Conservation (phyloP, 768 basidiomycete genomes). For the Hericium erinaceus region DNA sequence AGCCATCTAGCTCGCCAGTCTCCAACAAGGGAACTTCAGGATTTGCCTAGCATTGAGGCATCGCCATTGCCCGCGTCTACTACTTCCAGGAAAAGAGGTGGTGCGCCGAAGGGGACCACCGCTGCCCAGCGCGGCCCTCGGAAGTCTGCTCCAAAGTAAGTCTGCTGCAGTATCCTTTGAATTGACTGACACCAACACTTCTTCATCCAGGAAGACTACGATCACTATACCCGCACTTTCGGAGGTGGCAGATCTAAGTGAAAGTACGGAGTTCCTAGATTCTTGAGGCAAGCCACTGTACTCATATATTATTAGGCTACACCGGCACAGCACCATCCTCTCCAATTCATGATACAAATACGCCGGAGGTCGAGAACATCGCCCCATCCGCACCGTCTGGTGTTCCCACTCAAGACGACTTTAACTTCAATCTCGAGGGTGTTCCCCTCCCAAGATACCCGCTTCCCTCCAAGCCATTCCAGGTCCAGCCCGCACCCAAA, state of each 20-base stretch:
- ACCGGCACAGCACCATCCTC: slow-evolving; percentile 15
- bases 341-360: slow-evolving; percentile 1
- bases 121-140: slow-evolving; percentile 20
- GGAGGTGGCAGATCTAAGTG: slow-evolving; percentile 16
- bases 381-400: not conserved
- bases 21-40: slow-evolving; percentile 5
- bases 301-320: slow-evolving; percentile 7
- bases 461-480: slow-evolving; percentile 74
- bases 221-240: slow-evolving; percentile 1
- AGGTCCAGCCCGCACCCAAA: slow-evolving; percentile 71
- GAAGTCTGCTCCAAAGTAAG: slow-evolving; percentile 24
- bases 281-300: too few species aligned
- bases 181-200: not conserved
- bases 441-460: slow-evolving; percentile 66
- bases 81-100: slow-evolving; percentile 17
- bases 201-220: not conserved
- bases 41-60: slow-evolving; percentile 5
- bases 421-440: slow-evolving; percentile 44
- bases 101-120: slow-evolving; percentile 15
- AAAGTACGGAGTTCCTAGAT: not conserved
- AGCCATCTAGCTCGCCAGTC: not conserved
- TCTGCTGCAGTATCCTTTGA: not conserved
- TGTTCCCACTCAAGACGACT: not conserved
- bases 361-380: not conserved
- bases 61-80: slow-evolving; percentile 3